A percentile compares a stretch with the other conserved stretches of the same genome.
phyloP scores from a whole-genome alignment of 2,329 filamentous ascomycete species.

The Blumeria hordei region DNA sequence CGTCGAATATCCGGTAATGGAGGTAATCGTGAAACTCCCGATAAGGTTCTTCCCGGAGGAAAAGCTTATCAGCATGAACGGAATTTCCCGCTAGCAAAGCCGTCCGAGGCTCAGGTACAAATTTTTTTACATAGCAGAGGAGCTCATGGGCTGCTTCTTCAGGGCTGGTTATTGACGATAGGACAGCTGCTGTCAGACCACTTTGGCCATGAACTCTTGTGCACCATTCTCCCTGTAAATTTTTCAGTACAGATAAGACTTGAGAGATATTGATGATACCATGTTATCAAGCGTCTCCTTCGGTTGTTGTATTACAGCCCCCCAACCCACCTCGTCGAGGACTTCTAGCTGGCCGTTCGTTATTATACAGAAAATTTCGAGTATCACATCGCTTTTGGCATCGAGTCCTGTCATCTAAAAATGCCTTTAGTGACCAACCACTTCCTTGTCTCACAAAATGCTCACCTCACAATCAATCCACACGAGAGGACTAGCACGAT shows the following conservation, averaged over 20 bases:
- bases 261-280: constrained; percentile 13
- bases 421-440: constrained; percentile 2
- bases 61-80: constrained; percentile 71
- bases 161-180: constrained; percentile 48
- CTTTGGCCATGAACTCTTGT: constrained; percentile 51
- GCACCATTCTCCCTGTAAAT: constrained; percentile 56
- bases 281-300: constrained; percentile 49
- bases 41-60: constrained; percentile 55
- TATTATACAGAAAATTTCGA: constrained; percentile 81
- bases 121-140: constrained; percentile 51
- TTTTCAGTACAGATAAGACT: background rate
- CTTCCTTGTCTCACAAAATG: background rate
- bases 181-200: constrained; percentile 57
- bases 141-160: constrained; percentile 44
- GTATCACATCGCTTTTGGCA: constrained; percentile 54
- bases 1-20: constrained; percentile 77
- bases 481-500: constrained; percentile 8
- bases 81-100: constrained; percentile 78
- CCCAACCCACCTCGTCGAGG: constrained; percentile 55
- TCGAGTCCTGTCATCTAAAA: constrained; percentile 75
- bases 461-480: constrained; percentile 16
- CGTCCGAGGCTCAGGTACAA: constrained; percentile 39
- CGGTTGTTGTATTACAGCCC: constrained; percentile 52
- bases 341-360: constrained; percentile 59
- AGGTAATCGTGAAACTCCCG: constrained; percentile 48